Evolutionary conservation across 495 filamentous ascomycete species (phyloP).

Genomic region (Podospora didyma): DNA sequence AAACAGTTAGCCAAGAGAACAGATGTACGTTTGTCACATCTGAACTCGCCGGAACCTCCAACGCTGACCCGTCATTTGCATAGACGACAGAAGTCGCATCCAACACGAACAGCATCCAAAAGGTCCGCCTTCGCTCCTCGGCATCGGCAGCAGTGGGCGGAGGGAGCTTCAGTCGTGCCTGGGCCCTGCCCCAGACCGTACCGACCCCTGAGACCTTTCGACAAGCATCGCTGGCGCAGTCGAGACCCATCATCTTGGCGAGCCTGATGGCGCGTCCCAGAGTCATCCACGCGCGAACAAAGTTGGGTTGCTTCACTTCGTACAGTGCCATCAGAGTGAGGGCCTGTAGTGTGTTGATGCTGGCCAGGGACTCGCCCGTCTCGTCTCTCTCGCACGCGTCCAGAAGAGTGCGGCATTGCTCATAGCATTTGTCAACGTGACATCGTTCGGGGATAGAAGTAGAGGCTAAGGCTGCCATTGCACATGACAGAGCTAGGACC

Average conservation of each 20-base stretch:
- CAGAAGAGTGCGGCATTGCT: conserved; percentile 10
- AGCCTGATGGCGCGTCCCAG: conserved; percentile 14
- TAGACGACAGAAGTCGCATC: not conserved
- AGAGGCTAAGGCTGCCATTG: conserved; percentile 8
- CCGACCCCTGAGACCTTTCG: not conserved
- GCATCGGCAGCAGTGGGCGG: not conserved
- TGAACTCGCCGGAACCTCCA: not conserved
- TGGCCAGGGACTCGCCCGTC: conserved; percentile 2
- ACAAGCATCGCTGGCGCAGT: not conserved
- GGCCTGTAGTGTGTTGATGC: conserved; percentile 17
- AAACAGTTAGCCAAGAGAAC: not conserved
- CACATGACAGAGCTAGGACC: conserved; percentile 7
- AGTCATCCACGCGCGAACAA: conserved; percentile 15
- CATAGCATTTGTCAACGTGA: conserved; percentile 9
- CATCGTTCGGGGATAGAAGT: not conserved
- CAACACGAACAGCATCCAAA: not conserved
- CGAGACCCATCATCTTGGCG: conserved; percentile 12
- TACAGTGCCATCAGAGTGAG: conserved; percentile 9
- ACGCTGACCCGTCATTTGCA: not conserved
- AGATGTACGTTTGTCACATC: not conserved
- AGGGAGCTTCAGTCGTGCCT: not conserved
- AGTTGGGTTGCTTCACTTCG: conserved; percentile 13
- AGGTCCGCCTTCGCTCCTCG: not conserved
- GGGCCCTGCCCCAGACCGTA: not conserved
- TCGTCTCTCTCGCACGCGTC: conserved; percentile 15